These are phyloP conservation scores for Testicularia cyperi DNA, from an alignment of 1,284 basidiomycete genomes.

Conservation along the genomic window DNA sequence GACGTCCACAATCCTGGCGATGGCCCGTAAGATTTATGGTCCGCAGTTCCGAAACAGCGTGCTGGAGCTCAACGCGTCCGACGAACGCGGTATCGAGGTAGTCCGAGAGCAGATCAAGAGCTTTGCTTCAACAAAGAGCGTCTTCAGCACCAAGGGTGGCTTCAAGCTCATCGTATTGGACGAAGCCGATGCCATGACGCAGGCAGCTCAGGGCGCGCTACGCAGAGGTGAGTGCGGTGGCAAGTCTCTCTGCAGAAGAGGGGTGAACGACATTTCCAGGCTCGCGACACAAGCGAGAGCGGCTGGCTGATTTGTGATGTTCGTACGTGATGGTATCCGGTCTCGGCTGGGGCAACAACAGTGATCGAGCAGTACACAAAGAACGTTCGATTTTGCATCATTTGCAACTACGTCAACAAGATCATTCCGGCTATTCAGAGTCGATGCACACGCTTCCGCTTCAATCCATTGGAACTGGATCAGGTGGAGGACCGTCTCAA, in stretches of 20 bases:
- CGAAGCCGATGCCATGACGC: constrained; percentile 99
- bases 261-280: too few relatives aligned
- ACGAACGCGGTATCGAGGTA: constrained; percentile 96
- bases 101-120: constrained; percentile 98
- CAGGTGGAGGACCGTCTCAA: constrained; percentile 84
- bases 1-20: constrained; percentile 95
- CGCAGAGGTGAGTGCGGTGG: constrained; percentile 70
- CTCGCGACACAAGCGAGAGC: too few relatives aligned
- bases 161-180: constrained; percentile 98
- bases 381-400: constrained; percentile 98
- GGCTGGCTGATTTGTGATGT: too few relatives aligned
- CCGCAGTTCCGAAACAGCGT: constrained; percentile 78
- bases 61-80: constrained; percentile 95
- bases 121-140: constrained; percentile 91
- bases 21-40: constrained; percentile 92
- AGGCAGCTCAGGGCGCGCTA: constrained; percentile 91
- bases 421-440: constrained; percentile 98
- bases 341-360: too few relatives aligned
- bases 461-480: constrained; percentile 84
- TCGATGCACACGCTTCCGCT: constrained; percentile 90
- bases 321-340: too few relatives aligned
- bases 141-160: constrained; percentile 64
- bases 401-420: constrained; percentile 99
- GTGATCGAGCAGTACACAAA: constrained; percentile 98
- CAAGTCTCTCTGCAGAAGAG: too few relatives aligned